Conservation (phyloP, 345 rosid species). For the Hibiscus trionum region DNA sequence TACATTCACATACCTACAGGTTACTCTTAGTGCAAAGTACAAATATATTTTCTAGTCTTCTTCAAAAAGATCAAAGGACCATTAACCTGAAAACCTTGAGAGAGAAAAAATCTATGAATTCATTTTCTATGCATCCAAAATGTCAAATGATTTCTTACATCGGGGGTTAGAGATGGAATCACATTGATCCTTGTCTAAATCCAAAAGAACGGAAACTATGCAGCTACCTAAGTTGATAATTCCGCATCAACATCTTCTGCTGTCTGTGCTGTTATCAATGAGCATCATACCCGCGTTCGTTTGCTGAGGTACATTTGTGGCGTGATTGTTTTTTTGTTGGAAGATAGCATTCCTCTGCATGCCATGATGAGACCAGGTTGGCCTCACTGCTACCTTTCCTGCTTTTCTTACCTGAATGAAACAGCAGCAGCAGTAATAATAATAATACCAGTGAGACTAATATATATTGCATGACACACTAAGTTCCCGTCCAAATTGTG, state of each 20-base stretch:
- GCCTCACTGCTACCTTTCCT: background rate
- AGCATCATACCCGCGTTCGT: background rate
- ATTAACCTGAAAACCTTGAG: background rate
- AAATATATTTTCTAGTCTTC: background rate
- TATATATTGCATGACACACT: background rate
- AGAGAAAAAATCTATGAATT: background rate
- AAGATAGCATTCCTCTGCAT: background rate
- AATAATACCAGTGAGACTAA: background rate
- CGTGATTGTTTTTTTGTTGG: background rate
- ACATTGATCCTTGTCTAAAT: background rate
- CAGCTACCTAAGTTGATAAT: background rate
- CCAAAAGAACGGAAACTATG: background rate
- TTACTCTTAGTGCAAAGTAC: too few relatives aligned
- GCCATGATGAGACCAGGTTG: background rate
- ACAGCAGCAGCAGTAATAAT: background rate
- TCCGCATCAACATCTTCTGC: background rate
- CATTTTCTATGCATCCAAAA: slow-evolving; percentile 2
- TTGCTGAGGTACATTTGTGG: background rate
- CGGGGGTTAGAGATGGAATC: background rate
- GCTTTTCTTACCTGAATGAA: slow-evolving; percentile 10
- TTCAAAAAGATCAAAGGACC: background rate
- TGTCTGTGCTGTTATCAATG: background rate
- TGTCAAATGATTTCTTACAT: background rate
- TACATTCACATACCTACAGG: too few relatives aligned
- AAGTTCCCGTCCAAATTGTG: background rate